A percentile compares a stretch with the other conserved stretches of the same genome.
These are phyloP conservation scores for Cryptococcus sp. DNA, from an alignment of 1,284 basidiomycete genomes.

Conservation along the genomic window DNA sequence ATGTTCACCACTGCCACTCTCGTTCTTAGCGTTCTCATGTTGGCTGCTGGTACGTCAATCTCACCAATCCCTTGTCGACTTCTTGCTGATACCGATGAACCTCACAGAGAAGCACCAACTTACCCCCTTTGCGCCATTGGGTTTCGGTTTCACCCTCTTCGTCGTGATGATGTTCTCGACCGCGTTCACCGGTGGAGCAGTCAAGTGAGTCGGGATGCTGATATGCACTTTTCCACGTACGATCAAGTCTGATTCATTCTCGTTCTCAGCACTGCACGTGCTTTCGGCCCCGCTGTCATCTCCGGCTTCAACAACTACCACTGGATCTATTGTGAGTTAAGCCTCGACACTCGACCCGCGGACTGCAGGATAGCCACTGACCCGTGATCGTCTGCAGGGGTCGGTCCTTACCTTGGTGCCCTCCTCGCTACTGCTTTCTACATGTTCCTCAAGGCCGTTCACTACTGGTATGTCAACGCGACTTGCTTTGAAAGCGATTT, in stretches of 20 bases:
- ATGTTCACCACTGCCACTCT: constrained; percentile 68
- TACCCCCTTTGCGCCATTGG: constrained; percentile 72
- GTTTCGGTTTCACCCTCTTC: constrained; percentile 70
- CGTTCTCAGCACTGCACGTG: constrained; percentile 67
- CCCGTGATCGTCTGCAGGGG: constrained; percentile 52
- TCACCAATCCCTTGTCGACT: constrained; percentile 21
- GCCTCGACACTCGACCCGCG: neutral
- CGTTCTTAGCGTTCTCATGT: constrained; percentile 54
- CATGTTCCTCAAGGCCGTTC: constrained; percentile 58
- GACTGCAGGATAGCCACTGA: constrained; percentile 50
- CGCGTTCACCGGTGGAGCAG: constrained; percentile 45
- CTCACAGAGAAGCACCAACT: constrained; percentile 58
- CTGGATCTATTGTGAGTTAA: constrained; percentile 58
- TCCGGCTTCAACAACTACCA: constrained; percentile 62
- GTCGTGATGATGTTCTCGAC: constrained; percentile 63
- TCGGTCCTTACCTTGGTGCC: constrained; percentile 65
- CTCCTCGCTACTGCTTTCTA: constrained; percentile 64
- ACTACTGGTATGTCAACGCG: constrained; percentile 53
- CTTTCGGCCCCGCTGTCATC: constrained; percentile 73
- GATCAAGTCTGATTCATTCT: neutral
- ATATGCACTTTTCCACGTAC: neutral
- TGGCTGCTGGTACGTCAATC: constrained; percentile 59
- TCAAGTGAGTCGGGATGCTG: constrained; percentile 36
- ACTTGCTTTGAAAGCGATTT: neutral
- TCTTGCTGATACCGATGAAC: constrained; percentile 11